phyloP scores from a whole-genome alignment of 106 monocot genomes.

The Iris macrosiphon region DNA sequence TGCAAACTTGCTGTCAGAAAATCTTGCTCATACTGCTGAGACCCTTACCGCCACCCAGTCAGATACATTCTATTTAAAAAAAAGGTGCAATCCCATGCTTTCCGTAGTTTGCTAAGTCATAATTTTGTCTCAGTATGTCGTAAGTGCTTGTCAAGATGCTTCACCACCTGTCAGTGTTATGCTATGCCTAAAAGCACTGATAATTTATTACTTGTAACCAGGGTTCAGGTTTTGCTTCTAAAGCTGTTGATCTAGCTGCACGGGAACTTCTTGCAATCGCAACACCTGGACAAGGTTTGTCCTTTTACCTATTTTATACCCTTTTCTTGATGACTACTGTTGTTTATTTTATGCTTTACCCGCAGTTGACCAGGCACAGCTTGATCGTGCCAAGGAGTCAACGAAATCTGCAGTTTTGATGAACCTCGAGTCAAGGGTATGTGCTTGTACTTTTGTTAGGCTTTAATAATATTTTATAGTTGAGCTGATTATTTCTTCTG shows the following conservation, averaged over 20 bases:
- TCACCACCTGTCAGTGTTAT: too few species aligned
- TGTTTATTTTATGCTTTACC: constrained; percentile 1
- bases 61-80: too few species aligned
- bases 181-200: too few species aligned
- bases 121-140: too few species aligned
- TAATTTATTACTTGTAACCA: constrained; percentile 6
- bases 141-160: too few species aligned
- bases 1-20: too few species aligned
- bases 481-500: too few species aligned
- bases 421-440: constrained; percentile 80
- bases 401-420: constrained; percentile 73
- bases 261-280: constrained; percentile 66
- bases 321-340: neutral
- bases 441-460: constrained; percentile 1
- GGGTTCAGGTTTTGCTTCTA: constrained; percentile 51
- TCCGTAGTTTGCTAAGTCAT: too few species aligned
- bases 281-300: constrained; percentile 71
- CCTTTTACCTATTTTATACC: neutral
- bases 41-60: too few species aligned
- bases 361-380: constrained; percentile 58
- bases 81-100: too few species aligned
- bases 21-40: too few species aligned
- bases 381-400: constrained; percentile 72
- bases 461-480: neutral
- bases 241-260: constrained; percentile 77